A percentile compares a stretch with the other conserved stretches of the same genome.
These are phyloP conservation scores for Globisporangium iwayamae DNA, from an alignment of 352 stramenopile species.

Conservation along the genomic window DNA sequence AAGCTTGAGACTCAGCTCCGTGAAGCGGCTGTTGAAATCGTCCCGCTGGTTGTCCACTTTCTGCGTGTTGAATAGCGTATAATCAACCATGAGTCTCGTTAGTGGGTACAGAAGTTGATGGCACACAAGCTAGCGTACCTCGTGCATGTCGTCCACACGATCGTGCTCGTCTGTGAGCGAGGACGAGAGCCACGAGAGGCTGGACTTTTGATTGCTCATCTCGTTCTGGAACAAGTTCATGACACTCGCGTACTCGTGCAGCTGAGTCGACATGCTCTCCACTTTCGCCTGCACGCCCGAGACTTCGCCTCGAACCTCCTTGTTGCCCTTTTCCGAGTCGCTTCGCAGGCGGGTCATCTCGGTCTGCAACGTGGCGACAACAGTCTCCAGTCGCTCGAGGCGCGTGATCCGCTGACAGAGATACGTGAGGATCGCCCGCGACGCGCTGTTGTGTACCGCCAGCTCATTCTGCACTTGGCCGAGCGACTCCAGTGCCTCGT, in stretches of 20 bases:
- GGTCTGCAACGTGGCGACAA: constrained; percentile 35
- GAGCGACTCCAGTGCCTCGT: constrained; percentile 26
- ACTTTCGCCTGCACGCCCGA: constrained; percentile 38
- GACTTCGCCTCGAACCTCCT: constrained; percentile 48
- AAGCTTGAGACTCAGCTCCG: constrained; percentile 60
- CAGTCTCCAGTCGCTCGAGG: constrained; percentile 54
- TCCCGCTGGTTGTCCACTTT: constrained; percentile 72
- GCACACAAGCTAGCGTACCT: constrained; percentile 21
- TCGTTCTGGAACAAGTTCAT: constrained; percentile 69
- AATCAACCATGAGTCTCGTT: too few relatives aligned
- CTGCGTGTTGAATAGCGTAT: constrained; percentile 16
- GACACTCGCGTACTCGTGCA: constrained; percentile 55
- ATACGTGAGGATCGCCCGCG: constrained; percentile 57
- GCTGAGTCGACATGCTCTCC: constrained; percentile 43
- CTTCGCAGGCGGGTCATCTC: constrained; percentile 35
- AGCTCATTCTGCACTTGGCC: constrained; percentile 51
- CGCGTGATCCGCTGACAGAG: constrained; percentile 54
- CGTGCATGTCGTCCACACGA: constrained; percentile 42
- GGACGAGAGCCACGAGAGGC: constrained; percentile 41
- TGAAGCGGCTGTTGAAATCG: constrained; percentile 54
- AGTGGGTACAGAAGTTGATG: too few relatives aligned
- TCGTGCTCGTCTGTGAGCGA: constrained; percentile 45
- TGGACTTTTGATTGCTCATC: constrained; percentile 47
- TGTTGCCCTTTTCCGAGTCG: constrained; percentile 36
- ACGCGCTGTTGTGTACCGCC: constrained; percentile 42